Percentiles rank a stretch among this genome's conserved stretches.
Conservation (phyloP, 176 grass and related monocot genomes). For the Cenchrus americanus region DNA sequence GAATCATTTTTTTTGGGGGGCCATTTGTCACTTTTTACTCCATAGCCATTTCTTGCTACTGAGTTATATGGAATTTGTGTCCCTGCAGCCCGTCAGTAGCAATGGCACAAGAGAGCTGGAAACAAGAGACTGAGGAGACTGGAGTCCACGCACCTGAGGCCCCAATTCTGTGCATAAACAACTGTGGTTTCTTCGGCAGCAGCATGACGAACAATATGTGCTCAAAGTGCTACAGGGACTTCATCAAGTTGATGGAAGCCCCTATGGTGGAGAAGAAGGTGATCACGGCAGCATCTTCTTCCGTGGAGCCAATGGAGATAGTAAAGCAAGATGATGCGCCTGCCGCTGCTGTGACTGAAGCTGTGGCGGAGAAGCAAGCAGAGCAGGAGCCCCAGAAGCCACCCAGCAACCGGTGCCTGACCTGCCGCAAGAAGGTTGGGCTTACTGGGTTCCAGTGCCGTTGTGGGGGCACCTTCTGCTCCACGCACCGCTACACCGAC, state of each 20-base stretch:
- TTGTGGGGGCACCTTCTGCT: conserved; percentile 72
- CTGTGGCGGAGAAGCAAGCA: conserved; percentile 21
- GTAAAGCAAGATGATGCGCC: conserved; percentile 14
- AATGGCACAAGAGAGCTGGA: conserved; percentile 95
- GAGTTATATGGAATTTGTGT: neutral
- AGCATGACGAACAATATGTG: conserved; percentile 76
- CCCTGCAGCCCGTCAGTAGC: conserved; percentile 14
- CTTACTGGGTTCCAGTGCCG: conserved; percentile 76
- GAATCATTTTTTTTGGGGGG: neutral
- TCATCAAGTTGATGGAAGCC: conserved; percentile 40
- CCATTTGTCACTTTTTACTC: neutral
- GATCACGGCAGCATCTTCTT: conserved; percentile 40
- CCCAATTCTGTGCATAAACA: conserved; percentile 71
- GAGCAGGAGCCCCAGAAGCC: conserved; percentile 58
- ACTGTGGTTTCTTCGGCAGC: conserved; percentile 87
- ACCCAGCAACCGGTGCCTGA: conserved; percentile 65
- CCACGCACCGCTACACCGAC: conserved; percentile 61
- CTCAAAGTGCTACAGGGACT: conserved; percentile 74
- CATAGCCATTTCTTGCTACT: conserved; percentile 5
- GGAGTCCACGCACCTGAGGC: conserved; percentile 57
- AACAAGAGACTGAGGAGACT: conserved; percentile 52
- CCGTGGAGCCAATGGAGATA: neutral
- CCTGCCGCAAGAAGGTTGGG: conserved; percentile 72
- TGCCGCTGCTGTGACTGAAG: neutral
- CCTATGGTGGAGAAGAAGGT: conserved; percentile 53